Conservation (phyloP, 2,329 filamentous ascomycete species). For the Fusarium piperis region DNA sequence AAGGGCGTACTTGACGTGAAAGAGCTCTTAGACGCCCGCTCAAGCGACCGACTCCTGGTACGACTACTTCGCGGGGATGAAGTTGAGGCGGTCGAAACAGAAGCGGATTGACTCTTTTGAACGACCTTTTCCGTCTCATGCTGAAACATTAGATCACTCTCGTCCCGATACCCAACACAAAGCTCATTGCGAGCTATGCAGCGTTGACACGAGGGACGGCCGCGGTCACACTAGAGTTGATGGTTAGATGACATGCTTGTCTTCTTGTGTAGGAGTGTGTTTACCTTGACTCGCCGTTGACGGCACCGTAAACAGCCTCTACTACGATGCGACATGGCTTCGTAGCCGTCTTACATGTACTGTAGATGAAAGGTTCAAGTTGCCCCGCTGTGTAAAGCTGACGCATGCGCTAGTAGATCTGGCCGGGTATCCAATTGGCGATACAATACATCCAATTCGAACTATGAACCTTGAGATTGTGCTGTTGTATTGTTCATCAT, state of each 20-base stretch:
- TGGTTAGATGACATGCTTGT: not conserved
- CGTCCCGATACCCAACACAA: conserved; percentile 52
- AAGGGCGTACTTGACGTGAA: not conserved
- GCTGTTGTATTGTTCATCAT: not conserved
- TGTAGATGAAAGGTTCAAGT: conserved; percentile 9
- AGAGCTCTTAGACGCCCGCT: conserved; percentile 2
- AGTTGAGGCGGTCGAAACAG: conserved; percentile 2
- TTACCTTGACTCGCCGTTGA: conserved; percentile 44
- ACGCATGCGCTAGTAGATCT: not conserved
- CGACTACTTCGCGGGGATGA: conserved; percentile 3
- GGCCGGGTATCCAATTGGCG: not conserved
- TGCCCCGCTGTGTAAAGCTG: conserved; percentile 15
- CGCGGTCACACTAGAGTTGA: conserved; percentile 44
- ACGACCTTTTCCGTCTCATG: conserved; percentile 48
- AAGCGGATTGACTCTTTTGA: conserved; percentile 17
- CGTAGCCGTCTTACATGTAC: not conserved
- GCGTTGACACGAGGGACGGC: conserved; percentile 48
- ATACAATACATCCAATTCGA: not conserved
- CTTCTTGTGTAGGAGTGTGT: not conserved
- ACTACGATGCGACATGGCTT: conserved; percentile 41
- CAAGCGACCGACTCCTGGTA: conserved; percentile 27
- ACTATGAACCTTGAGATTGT: fast-evolving
- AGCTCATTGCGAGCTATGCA: conserved; percentile 50
- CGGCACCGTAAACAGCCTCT: conserved; percentile 47
- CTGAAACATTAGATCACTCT: conserved; percentile 49